Conservation (phyloP, 805 yeast species). For the Saturnispora silvae region DNA sequence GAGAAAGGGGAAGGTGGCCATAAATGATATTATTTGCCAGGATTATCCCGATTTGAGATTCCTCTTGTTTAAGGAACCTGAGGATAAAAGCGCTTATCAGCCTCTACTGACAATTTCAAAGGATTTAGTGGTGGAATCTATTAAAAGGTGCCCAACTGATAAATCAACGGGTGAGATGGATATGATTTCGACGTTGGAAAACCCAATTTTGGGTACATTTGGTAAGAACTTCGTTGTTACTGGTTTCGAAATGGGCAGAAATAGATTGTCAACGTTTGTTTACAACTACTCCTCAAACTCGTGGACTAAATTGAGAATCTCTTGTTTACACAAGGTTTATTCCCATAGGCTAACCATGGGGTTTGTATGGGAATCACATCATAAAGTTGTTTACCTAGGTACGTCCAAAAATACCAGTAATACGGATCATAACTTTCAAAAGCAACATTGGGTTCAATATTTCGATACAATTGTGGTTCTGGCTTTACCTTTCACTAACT, state of each 20-base stretch:
- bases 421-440: no score
- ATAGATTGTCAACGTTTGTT: constrained; percentile 37
- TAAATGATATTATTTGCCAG: constrained; percentile 1
- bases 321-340: constrained; percentile 41
- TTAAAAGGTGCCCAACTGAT: neutral
- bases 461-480: constrained; percentile 39
- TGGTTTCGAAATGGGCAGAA: constrained; percentile 44
- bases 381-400: constrained; percentile 56
- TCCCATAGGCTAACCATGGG: constrained; percentile 58
- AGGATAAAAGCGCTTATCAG: neutral
- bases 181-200: constrained; percentile 14
- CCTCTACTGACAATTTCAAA: constrained; percentile 1
- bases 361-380: constrained; percentile 71
- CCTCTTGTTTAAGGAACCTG: constrained; percentile 1
- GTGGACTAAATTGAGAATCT: constrained; percentile 54
- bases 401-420: constrained; percentile 27
- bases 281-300: constrained; percentile 44
- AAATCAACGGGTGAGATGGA: constrained; percentile 7
- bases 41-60: neutral
- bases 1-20: neutral
- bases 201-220: constrained; percentile 53
- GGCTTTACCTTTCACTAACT: constrained; percentile 43
- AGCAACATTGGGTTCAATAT: constrained; percentile 37
- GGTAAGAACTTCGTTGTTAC: constrained; percentile 55
- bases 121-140: neutral